Percentiles rank a stretch among this genome's conserved stretches.
Conservation (phyloP, 345 rosid species). For the Brassica carinata region DNA sequence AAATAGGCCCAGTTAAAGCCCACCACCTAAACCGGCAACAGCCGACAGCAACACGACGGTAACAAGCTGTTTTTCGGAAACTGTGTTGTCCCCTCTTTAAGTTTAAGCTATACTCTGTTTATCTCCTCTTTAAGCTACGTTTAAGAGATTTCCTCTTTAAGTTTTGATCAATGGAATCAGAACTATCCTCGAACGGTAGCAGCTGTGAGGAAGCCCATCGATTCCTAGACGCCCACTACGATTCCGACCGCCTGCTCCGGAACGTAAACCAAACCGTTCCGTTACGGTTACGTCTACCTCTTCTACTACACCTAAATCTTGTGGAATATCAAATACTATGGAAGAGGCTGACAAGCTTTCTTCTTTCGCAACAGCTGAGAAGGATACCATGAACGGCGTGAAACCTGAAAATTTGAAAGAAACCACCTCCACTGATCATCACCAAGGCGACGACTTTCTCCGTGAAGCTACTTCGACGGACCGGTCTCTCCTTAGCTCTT, state of each 20-base stretch:
- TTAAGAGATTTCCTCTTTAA: neutral
- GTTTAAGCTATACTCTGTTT: too few relatives aligned
- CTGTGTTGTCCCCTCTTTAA: constrained; percentile 24
- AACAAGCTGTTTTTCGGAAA: constrained; percentile 23
- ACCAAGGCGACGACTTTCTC: neutral
- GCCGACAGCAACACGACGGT: constrained; percentile 30
- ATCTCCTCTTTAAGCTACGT: constrained; percentile 4
- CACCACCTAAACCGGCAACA: constrained; percentile 5
- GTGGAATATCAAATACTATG: constrained; percentile 3
- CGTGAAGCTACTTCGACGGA: constrained; percentile 27
- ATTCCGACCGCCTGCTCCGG: constrained; percentile 29
- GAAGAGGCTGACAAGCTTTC: constrained; percentile 30
- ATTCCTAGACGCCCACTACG: constrained; percentile 52
- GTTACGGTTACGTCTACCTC: neutral
- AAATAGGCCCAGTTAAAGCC: constrained; percentile 7
- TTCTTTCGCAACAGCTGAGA: constrained; percentile 20
- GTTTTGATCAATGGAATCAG: constrained; percentile 29
- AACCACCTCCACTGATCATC: constrained; percentile 10
- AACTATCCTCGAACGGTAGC: neutral
- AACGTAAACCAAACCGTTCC: neutral
- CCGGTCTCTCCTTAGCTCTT: constrained; percentile 40
- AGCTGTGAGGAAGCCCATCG: constrained; percentile 15
- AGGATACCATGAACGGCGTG: neutral
- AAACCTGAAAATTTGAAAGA: neutral
- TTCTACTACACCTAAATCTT: constrained; percentile 14